These are phyloP conservation scores for Meredithiella fracta DNA, from an alignment of 2,329 filamentous ascomycete species.

Conservation along the genomic window DNA sequence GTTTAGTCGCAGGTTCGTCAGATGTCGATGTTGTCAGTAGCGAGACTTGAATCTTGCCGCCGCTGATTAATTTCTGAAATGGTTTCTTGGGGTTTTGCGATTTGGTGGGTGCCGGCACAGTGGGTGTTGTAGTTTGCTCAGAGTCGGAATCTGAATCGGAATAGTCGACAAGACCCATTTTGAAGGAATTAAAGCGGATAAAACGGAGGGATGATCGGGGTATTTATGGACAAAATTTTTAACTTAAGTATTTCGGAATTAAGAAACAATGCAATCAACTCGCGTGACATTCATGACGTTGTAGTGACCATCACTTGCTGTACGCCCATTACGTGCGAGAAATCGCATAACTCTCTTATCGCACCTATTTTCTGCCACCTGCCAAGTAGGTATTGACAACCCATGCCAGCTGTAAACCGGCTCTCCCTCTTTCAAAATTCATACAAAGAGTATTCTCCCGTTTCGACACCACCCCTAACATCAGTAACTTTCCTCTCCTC, in stretches of 20 bases:
- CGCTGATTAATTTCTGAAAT: slow-evolving; percentile 68
- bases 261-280: not conserved
- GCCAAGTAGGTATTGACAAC: not conserved
- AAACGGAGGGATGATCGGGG: not conserved
- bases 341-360: not conserved
- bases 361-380: not conserved
- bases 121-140: slow-evolving; percentile 9
- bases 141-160: slow-evolving; percentile 34
- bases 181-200: not conserved
- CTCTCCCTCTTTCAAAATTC: not conserved
- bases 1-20: slow-evolving; percentile 48
- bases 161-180: slow-evolving; percentile 61
- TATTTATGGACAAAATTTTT: not conserved
- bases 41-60: slow-evolving; percentile 69
- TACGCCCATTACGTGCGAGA: not conserved
- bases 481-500: too few relatives aligned
- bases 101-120: slow-evolving; percentile 21
- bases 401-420: not conserved
- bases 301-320: not conserved
- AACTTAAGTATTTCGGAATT: not conserved
- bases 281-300: slow-evolving; percentile 1
- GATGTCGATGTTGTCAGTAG: slow-evolving; percentile 41
- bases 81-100: slow-evolving; percentile 29
- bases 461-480: too few relatives aligned
- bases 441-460: too few relatives aligned